Percentiles rank a stretch among this genome's conserved stretches.
Conservation (phyloP, 768 basidiomycete species). For the Auriscalpium vulgare region DNA sequence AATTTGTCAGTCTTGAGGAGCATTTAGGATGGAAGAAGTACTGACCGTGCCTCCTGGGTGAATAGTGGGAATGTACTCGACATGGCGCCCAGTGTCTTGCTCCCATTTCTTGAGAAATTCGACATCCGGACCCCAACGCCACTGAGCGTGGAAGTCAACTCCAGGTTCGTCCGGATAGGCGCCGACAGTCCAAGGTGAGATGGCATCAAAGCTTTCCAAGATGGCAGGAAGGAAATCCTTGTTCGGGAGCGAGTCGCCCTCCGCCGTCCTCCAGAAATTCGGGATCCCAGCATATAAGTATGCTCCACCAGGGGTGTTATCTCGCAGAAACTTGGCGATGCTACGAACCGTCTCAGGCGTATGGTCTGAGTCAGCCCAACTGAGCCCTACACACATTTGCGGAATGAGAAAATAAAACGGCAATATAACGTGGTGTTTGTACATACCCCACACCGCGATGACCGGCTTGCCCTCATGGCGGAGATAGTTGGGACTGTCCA, state of each 20-base stretch:
- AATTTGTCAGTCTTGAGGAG: neutral
- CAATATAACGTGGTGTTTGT: no score
- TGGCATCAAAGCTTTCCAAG: constrained; percentile 71
- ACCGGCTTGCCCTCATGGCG: constrained; percentile 64
- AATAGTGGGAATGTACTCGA: constrained; percentile 81
- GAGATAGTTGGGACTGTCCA: constrained; percentile 70
- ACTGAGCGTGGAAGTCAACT: constrained; percentile 55
- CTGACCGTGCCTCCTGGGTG: constrained; percentile 77
- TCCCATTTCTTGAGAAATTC: constrained; percentile 43
- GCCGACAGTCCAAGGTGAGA: constrained; percentile 81
- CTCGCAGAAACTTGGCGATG: constrained; percentile 50
- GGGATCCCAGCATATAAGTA: constrained; percentile 69
- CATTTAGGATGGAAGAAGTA: constrained; percentile 8
- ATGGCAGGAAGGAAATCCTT: constrained; percentile 60
- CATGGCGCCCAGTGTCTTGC: constrained; percentile 30
- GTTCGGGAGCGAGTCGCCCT: constrained; percentile 62
- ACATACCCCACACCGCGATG: constrained; percentile 61
- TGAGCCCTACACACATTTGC: constrained; percentile 43
- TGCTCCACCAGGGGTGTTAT: constrained; percentile 60
- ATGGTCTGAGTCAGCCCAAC: constrained; percentile 54
- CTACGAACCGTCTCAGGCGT: constrained; percentile 50
- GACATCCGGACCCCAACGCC: constrained; percentile 56
- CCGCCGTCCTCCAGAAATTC: constrained; percentile 67
- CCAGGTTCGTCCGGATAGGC: constrained; percentile 52
- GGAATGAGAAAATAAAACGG: neutral